Evolutionary conservation across 2,329 filamentous ascomycete genomes (phyloP).

Genomic region (Calonectria leucothoes): DNA sequence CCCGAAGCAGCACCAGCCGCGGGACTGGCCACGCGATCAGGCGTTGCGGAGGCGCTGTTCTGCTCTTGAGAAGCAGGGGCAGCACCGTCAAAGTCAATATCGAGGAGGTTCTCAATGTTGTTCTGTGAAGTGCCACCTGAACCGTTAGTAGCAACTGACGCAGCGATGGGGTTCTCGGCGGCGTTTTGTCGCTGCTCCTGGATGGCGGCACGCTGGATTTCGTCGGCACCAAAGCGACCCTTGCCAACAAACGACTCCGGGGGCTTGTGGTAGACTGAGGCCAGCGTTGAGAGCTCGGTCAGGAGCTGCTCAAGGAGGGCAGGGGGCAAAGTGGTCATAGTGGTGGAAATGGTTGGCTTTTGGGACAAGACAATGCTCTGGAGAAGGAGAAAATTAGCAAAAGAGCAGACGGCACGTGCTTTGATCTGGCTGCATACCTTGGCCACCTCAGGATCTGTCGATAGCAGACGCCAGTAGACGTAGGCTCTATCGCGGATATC

Average conservation of each 20-base stretch:
- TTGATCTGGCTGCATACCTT: conserved; percentile 69
- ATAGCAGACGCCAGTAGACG: conserved; percentile 97
- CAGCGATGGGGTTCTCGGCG: conserved; percentile 93
- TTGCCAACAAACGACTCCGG: conserved; percentile 98
- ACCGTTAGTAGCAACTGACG: conserved; percentile 75
- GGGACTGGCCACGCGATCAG: conserved; percentile 76
- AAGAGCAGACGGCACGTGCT: not conserved
- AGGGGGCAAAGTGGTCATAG: conserved; percentile 88
- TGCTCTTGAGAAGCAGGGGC: conserved; percentile 87
- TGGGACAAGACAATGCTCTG: conserved; percentile 89
- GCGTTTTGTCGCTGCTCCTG: conserved; percentile 95
- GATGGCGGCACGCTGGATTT: conserved; percentile 94
- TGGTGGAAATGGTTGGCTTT: conserved; percentile 93
- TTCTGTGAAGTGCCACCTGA: conserved; percentile 68
- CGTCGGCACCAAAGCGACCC: conserved; percentile 92
- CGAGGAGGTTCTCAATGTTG: conserved; percentile 94
- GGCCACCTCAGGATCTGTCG: conserved; percentile 89
- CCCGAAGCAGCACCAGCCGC: conserved; percentile 55
- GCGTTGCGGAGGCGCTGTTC: conserved; percentile 67
- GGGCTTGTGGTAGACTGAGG: conserved; percentile 98
- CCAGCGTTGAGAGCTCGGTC: conserved; percentile 89
- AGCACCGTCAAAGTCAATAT: conserved; percentile 95
- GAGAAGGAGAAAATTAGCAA: conserved; percentile 11
- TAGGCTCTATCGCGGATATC: conserved; percentile 98
- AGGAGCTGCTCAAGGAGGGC: conserved; percentile 91